phyloP scores from a whole-genome alignment of 2,329 filamentous ascomycete species.

The Huntiella omanensis region DNA sequence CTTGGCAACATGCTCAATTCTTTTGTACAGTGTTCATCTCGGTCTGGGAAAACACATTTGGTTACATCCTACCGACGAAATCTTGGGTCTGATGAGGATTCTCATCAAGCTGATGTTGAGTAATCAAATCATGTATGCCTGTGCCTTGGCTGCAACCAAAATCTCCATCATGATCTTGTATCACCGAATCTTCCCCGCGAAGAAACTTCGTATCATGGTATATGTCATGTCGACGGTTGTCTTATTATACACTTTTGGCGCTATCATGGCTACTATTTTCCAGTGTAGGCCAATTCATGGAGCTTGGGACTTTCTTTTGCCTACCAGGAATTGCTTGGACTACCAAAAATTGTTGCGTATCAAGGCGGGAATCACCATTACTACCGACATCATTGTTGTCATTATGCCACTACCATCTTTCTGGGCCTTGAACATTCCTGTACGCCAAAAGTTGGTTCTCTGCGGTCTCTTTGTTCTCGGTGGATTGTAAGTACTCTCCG shows the following conservation, averaged over 20 bases:
- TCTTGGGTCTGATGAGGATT: slow-evolving; percentile 1
- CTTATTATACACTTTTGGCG: slow-evolving; percentile 13
- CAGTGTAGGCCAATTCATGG: slow-evolving; percentile 15
- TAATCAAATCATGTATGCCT: slow-evolving; percentile 17
- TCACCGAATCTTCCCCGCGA: slow-evolving; percentile 17
- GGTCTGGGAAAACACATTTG: slow-evolving; percentile 9
- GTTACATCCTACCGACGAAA: slow-evolving; percentile 1
- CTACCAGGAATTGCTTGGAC: slow-evolving; percentile 13
- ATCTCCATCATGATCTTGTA: slow-evolving; percentile 19
- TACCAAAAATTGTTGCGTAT: slow-evolving; percentile 16
- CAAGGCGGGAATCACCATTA: slow-evolving; percentile 16
- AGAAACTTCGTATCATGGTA: slow-evolving; percentile 16
- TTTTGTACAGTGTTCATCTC: slow-evolving; percentile 4
- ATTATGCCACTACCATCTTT: slow-evolving; percentile 16
- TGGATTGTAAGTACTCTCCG: slow-evolving; percentile 15
- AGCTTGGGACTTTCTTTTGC: slow-evolving; percentile 15
- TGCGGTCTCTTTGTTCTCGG: slow-evolving; percentile 16
- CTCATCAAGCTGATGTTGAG: slow-evolving; percentile 15
- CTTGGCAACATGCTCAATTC: neutral
- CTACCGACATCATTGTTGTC: slow-evolving; percentile 17
- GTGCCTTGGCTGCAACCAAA: slow-evolving; percentile 18
- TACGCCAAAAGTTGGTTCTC: slow-evolving; percentile 15
- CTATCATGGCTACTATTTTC: slow-evolving; percentile 16
- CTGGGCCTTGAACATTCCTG: slow-evolving; percentile 16
- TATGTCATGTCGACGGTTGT: slow-evolving; percentile 15